Base-by-base conservation (phyloP, 1,139 yeast genomes). In the Maudiozyma humilis region DNA sequence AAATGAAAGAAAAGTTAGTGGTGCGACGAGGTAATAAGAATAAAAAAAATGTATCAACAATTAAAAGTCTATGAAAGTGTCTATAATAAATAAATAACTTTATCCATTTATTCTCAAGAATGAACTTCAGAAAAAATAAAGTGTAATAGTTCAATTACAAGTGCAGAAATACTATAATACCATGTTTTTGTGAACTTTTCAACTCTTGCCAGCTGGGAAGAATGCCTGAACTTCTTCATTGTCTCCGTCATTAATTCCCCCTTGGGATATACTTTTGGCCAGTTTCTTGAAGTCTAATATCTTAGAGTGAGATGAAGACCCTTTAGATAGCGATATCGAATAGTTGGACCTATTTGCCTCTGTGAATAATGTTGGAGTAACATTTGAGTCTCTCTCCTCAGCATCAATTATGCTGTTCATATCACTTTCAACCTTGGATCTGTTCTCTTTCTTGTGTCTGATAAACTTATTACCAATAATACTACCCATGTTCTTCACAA, bases 391-490 rank as follows among this genome's bases (percentile, higher is more conserved):
- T 6, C 32, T 40, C 16, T 32, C 43, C n/a, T 50, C 48, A 33
- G 47, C 39, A 18, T 46, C 48, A 16, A 54, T 33, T n/a, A 55
- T 38, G 34, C 48, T 47, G 3, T 54, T 44, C 39, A 55, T 53
- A 30, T 54, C 56, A 38, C 38, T 42, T 8, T 50, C 43, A n/a
- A 51, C 47, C 37, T 50, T 50, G 3, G 36, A 36, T 42, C 51
- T 52, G 36, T 55, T 54, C 47, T 68, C 72, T 43, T 59, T 65
- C 44, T 58, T 64, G 52, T 68, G 71, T 4, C 67, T 65, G 49
- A 76, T 72, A 54, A 87, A 71, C 63, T 85, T 86, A 64, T 87
- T 88, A 32, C 87, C 84, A 45, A 88, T 70, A 47, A 89, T 75
- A 51, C 82, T 78, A 4, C 95, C 95, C 1, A 93, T 72, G 56